These are phyloP conservation scores for Claviceps pazoutovae DNA, from an alignment of 2,329 filamentous ascomycete species.

Conservation along the genomic window DNA sequence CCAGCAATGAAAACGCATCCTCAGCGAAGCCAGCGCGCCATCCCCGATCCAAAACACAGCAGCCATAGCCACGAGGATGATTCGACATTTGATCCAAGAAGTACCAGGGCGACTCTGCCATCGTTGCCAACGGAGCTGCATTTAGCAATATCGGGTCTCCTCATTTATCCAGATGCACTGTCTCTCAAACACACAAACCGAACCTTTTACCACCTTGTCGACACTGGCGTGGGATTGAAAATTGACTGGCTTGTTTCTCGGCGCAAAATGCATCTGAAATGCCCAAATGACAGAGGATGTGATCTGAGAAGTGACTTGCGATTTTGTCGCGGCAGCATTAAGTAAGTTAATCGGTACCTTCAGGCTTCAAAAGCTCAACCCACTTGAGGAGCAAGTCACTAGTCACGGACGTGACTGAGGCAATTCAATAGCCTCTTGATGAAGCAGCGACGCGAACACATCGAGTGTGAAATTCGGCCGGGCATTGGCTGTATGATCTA, in stretches of 20 bases:
- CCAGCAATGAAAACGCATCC: background rate
- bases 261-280: conserved; percentile 48
- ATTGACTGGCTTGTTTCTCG: conserved; percentile 56
- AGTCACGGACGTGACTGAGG: background rate
- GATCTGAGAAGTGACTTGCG: conserved; percentile 44
- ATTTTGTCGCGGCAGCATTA: conserved; percentile 46
- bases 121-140: conserved; percentile 54
- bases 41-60: background rate
- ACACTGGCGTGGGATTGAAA: conserved; percentile 52
- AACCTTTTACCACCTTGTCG: conserved; percentile 49
- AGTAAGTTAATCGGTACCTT: conserved; percentile 24
- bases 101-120: background rate
- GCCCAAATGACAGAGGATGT: conserved; percentile 43
- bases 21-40: background rate
- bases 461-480: conserved; percentile 45
- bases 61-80: background rate
- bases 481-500: conserved; percentile 42
- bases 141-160: conserved; percentile 41
- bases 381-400: background rate
- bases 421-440: conserved; percentile 34
- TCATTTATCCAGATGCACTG: conserved; percentile 57
- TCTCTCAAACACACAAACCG: conserved; percentile 53
- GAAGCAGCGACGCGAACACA: conserved; percentile 43
- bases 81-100: background rate
- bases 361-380: too few relatives aligned